Conservation (phyloP, 2,329 filamentous ascomycete genomes). For the Cladobotryum mycophilum region DNA sequence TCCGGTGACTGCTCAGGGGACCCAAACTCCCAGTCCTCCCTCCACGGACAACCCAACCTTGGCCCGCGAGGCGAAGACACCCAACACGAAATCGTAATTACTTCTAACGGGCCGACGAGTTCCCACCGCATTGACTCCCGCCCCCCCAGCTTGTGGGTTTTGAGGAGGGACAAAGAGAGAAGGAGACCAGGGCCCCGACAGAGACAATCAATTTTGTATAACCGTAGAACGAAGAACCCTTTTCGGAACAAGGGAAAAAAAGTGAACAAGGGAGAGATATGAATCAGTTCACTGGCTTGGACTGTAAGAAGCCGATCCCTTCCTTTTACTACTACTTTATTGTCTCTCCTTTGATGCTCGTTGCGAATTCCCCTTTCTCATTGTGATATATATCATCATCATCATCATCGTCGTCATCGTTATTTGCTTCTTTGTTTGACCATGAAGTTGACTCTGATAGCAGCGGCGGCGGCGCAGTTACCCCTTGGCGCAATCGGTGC, state of each 20-base stretch:
- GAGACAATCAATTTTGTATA: background rate
- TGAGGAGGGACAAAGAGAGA: background rate
- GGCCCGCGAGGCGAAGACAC: too few species aligned
- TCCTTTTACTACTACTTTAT: background rate
- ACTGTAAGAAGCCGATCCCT: constrained; percentile 8
- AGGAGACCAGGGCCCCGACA: background rate
- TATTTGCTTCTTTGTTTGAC: too few species aligned
- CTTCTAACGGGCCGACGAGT: too few species aligned
- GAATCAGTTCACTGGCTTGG: constrained; percentile 7
- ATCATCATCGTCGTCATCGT: background rate
- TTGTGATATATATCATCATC: background rate
- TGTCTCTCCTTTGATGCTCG: background rate
- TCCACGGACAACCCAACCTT: too few species aligned
- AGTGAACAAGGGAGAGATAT: background rate
- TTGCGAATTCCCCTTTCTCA: background rate
- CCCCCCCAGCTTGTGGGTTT: too few species aligned
- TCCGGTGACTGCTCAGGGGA: too few species aligned
- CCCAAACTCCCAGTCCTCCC: too few species aligned
- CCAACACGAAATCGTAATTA: too few species aligned
- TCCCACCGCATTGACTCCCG: too few species aligned
- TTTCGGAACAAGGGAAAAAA: background rate
- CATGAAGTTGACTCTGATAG: constrained; percentile 9
- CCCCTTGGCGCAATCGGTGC: constrained; percentile 5
- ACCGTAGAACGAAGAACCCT: background rate
- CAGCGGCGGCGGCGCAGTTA: constrained; percentile 9